Percentiles rank a stretch among this genome's conserved stretches.
phyloP scores from a whole-genome alignment of 2,329 filamentous ascomycete genomes.

The Colletotrichum scovillei region DNA sequence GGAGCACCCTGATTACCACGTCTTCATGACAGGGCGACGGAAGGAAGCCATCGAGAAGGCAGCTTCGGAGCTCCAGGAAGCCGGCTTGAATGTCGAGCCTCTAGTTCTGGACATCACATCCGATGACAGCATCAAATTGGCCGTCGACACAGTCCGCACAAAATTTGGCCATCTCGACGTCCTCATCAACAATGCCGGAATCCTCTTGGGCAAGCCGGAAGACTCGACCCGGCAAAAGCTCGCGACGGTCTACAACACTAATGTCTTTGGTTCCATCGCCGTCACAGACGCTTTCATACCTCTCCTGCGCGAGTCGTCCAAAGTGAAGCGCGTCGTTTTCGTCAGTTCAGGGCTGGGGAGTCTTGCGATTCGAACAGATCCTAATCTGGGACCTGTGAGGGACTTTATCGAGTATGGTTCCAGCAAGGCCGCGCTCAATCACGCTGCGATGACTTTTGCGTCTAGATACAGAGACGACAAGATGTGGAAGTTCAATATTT shows the following conservation, averaged over 20 bases:
- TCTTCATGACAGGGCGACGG: constrained; percentile 22
- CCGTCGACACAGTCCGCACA: constrained; percentile 50
- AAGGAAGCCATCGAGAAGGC: constrained; percentile 26
- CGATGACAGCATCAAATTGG: constrained; percentile 50
- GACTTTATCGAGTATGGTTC: constrained; percentile 21
- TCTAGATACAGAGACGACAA: background rate
- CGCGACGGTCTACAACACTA: constrained; percentile 66
- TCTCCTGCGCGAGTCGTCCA: constrained; percentile 42
- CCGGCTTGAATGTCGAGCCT: constrained; percentile 38
- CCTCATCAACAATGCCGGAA: constrained; percentile 72
- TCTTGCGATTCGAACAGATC: constrained; percentile 11
- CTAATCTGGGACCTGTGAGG: background rate
- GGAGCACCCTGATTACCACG: constrained; percentile 20
- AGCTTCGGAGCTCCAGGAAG: background rate
- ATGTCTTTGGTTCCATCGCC: constrained; percentile 68
- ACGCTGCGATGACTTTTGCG: constrained; percentile 23
- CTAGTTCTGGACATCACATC: constrained; percentile 66
- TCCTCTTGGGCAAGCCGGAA: constrained; percentile 66
- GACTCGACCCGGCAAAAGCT: constrained; percentile 60
- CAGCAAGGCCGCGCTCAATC: constrained; percentile 31
- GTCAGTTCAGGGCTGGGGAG: constrained; percentile 26
- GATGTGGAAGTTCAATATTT: constrained; percentile 28
- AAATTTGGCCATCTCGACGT: constrained; percentile 68
- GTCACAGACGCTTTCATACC: constrained; percentile 58
- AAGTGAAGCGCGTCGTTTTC: constrained; percentile 14